Evolutionary conservation across 2,329 filamentous ascomycete genomes (phyloP), one percentile per base, ranked within the genome.

Genomic region (Sporothrix inflata): DNA sequence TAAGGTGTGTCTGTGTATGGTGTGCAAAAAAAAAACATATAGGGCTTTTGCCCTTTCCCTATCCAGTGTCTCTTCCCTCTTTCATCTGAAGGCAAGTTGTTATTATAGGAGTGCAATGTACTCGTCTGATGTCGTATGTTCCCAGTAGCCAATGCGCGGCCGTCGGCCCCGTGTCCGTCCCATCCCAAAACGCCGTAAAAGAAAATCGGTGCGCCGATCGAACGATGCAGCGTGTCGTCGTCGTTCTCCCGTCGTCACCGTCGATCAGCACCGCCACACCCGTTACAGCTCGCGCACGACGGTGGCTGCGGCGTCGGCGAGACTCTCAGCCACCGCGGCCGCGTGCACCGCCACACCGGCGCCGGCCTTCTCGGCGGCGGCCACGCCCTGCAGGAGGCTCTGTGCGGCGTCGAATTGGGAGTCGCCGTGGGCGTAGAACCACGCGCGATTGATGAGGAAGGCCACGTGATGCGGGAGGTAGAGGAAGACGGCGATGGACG

Each of bases 341-440:
- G 79, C 76, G 9, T 81, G 82, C 45, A 82, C 81, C 16, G 80
- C 79, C 38, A 80, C 81, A 34, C 82, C 80, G 4, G 82, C 82
- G 45, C 82, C 82, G 77, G 84, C 84, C 24, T 63, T 69, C 9
- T 77, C 77, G 30, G 75, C 76, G 2, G 79, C 75, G 9, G 76
- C 76, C 30, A 76, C 74, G 14, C 24, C 81, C 79, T 53, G 80
- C 81, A 53, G 82, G 79, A 14, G 82, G 82, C 45, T 81, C 82
- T 78, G 84, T 83, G 85, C 86, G 14, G 69, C 55, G 42, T 74
- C 71, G n/a, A 72, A 34, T 19, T 69, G 34, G 77, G 89, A 87
- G 79, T 97, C 94, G 76, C 96, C 96, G 75, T 91, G 91, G 81
- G 94, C 93, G 86, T 99, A 99, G 86, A 98, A 99, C 89, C 93